Base-by-base conservation (phyloP, 345 rosid species). In the Salix udensis region DNA sequence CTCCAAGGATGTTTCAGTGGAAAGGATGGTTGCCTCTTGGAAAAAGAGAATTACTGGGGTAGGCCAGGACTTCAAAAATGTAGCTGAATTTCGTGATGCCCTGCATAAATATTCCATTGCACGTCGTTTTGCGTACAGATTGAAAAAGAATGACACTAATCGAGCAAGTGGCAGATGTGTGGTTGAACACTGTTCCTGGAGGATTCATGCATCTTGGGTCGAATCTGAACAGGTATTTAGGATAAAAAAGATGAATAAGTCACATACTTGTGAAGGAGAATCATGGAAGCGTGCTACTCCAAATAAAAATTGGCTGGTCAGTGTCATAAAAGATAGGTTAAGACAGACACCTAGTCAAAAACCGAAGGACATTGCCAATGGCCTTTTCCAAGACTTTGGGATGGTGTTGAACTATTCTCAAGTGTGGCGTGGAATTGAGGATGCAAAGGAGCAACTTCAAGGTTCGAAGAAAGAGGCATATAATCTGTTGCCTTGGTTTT, bases 31-130 rank as follows among this genome's bases (percentile, higher is more conserved):
- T 75, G 90, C 91, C 44, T 82, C 86, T 14, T 94, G 98, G 98
- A 94, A 87, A 84, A 86, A 82, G 69, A 88, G 91, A 79, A 94
- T 94, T 60, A 85, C 90, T 5, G 98, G 97, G 72, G 92, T 88
- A 28, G 97, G 97, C 78, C 98, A 94, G 86, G 98, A 94, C 40
- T 94, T 94, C 78, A 82, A 84, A 70, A 83, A 86, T 67, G 98
- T 90, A 28, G 86, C 73, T 53, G 94, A 92, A 74, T 92, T 94
- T 81, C 95, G 98, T 75, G 95, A 92, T 78, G 92, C 89, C 0
- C 81, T 92, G 80, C 94, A 91, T 84, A 92, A 89, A 78, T 92
- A 88, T 78, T 90, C 97, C 3, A 91, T 94, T 80, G 98, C 97
- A 48, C 82, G 88, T 81, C 91, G 91, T 28, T 94, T 94, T 74